phyloP scores from a whole-genome alignment of 768 basidiomycete genomes.

The Hygrophoropsis aurantiaca region DNA sequence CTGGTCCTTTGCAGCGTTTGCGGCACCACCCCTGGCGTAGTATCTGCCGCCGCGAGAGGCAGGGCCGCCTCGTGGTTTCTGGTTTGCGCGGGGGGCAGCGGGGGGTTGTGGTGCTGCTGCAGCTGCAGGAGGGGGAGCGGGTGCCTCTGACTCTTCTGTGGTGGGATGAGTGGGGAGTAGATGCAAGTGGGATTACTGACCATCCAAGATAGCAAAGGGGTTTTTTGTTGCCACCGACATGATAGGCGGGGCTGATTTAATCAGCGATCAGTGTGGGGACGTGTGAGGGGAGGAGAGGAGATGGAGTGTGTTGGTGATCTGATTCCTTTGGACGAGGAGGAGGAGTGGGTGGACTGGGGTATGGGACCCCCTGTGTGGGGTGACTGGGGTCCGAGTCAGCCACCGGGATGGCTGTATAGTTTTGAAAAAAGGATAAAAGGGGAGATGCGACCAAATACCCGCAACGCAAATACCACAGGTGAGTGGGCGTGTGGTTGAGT shows the following conservation, averaged over 20 bases:
- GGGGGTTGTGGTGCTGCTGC: slow-evolving; percentile 29
- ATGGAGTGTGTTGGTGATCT: not conserved
- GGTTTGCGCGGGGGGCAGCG: slow-evolving; percentile 40
- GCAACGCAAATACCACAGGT: slow-evolving; percentile 71
- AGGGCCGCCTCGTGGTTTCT: slow-evolving; percentile 55
- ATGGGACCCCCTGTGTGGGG: slow-evolving; percentile 5
- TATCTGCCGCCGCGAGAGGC: slow-evolving; percentile 69
- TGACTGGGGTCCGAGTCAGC: slow-evolving; percentile 47
- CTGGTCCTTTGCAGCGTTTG: slow-evolving; percentile 38
- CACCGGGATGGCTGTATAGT: slow-evolving; percentile 40
- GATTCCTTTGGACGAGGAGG: too few relatives aligned
- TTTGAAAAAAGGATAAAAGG: slow-evolving; percentile 11
- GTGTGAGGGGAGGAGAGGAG: not conserved
- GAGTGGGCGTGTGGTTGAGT: slow-evolving; percentile 37
- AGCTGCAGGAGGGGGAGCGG: slow-evolving; percentile 30
- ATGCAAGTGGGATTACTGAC: slow-evolving; percentile 39
- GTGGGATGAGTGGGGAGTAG: too few relatives aligned
- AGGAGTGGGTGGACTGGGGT: too few relatives aligned
- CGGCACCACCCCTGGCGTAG: slow-evolving; percentile 62
- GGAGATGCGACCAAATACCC: not conserved
- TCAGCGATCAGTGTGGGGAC: slow-evolving; percentile 19
- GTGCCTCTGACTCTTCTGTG: slow-evolving; percentile 39
- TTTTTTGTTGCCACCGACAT: slow-evolving; percentile 93
- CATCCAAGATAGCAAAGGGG: slow-evolving; percentile 81
- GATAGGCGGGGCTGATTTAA: slow-evolving; percentile 63